Evolutionary conservation across 768 basidiomycete genomes (phyloP).

Genomic region (Tulasnella sp.): DNA sequence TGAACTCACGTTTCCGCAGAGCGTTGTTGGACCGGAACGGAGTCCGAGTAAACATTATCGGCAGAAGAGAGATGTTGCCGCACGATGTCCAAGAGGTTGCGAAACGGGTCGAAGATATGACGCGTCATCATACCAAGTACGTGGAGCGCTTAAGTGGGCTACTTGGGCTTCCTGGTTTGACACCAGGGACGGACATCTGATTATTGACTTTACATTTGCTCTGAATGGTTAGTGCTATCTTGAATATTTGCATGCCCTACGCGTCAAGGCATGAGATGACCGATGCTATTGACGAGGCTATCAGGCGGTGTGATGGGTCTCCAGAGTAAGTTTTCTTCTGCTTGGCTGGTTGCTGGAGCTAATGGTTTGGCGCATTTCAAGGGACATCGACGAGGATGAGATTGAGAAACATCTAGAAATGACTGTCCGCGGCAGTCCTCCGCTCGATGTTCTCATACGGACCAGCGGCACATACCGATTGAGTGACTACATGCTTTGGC

Average conservation of each 20-base stretch:
- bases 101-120: slow-evolving; percentile 64
- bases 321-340: slow-evolving; percentile 29
- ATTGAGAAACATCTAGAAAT: slow-evolving; percentile 65
- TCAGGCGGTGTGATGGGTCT: slow-evolving; percentile 23
- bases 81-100: slow-evolving; percentile 61
- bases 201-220: background rate
- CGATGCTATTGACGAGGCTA: slow-evolving; percentile 52
- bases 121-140: slow-evolving; percentile 63
- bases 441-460: slow-evolving; percentile 81
- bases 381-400: slow-evolving; percentile 55
- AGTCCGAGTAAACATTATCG: slow-evolving; percentile 77
- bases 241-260: slow-evolving; percentile 92
- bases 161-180: background rate
- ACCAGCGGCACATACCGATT: slow-evolving; percentile 86
- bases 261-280: slow-evolving; percentile 87
- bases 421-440: slow-evolving; percentile 55
- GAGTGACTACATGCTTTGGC: slow-evolving; percentile 92
- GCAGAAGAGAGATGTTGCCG: slow-evolving; percentile 68
- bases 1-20: slow-evolving; percentile 28
- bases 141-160: slow-evolving; percentile 23
- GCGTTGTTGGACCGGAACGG: slow-evolving; percentile 74
- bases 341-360: background rate
- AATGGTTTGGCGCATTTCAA: slow-evolving; percentile 22
- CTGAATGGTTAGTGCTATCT: slow-evolving; percentile 51
- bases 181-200: background rate